Evolutionary conservation across 2,329 filamentous ascomycete species (phyloP).

Genomic region (Aspergillaceae sp.): DNA sequence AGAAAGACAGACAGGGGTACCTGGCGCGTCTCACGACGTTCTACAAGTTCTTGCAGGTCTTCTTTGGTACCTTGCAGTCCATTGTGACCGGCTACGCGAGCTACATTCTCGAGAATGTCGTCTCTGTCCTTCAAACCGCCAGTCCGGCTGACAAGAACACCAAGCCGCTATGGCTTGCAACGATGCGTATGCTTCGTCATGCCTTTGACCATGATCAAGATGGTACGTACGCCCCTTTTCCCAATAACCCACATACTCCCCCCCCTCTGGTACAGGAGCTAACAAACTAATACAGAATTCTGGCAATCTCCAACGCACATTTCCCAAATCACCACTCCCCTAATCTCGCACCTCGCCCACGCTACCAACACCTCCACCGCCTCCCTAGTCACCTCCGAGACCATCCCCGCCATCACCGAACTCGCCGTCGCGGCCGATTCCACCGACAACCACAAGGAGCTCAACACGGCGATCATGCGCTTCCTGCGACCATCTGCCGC

Average conservation of each 20-base stretch:
- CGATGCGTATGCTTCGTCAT: slow-evolving; percentile 62
- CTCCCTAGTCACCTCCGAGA: slow-evolving; percentile 43
- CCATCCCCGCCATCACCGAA: slow-evolving; percentile 69
- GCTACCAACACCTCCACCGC: slow-evolving; percentile 31
- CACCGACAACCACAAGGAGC: slow-evolving; percentile 79
- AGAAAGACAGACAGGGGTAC: slow-evolving; percentile 52
- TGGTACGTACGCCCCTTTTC: slow-evolving; percentile 32
- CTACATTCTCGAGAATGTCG: slow-evolving; percentile 70
- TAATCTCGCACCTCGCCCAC: slow-evolving; percentile 59
- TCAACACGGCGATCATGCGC: slow-evolving; percentile 70
- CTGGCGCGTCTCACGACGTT: slow-evolving; percentile 62
- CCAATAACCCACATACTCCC: background rate
- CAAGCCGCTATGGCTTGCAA: slow-evolving; percentile 57
- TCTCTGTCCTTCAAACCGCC: slow-evolving; percentile 48
- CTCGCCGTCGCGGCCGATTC: slow-evolving; percentile 74
- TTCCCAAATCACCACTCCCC: slow-evolving; percentile 56
- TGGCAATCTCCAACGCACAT: slow-evolving; percentile 93
- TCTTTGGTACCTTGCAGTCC: slow-evolving; percentile 74
- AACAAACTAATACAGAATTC: slow-evolving; percentile 49
- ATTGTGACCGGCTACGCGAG: slow-evolving; percentile 89
- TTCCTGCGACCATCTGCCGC: slow-evolving; percentile 58
- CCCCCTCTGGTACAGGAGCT: background rate
- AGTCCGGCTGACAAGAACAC: slow-evolving; percentile 39
- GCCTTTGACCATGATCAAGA: slow-evolving; percentile 86
- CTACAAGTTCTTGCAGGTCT: slow-evolving; percentile 68